These are phyloP conservation scores for Hemerocallis citrina DNA, from an alignment of 106 monocot species.

Conservation along the genomic window DNA sequence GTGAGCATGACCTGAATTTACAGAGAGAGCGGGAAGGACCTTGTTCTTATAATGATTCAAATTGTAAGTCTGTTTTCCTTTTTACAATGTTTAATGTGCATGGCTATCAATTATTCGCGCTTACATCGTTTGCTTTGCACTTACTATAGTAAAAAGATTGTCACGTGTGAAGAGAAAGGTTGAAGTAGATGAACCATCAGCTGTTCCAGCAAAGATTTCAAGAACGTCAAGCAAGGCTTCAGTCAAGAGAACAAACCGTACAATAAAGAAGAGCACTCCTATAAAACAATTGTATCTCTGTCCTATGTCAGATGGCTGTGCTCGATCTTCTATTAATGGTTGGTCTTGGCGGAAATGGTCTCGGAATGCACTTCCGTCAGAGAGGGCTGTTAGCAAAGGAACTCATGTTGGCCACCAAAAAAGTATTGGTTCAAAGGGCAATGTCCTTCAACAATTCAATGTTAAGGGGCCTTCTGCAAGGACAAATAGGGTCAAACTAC, in stretches of 20 bases:
- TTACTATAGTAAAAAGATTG: slow-evolving; percentile 16
- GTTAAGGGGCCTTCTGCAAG: slow-evolving; percentile 80
- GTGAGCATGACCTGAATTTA: slow-evolving; percentile 2
- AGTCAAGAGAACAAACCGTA: slow-evolving; percentile 22
- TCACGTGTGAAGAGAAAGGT: slow-evolving; percentile 40
- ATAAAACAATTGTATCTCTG: slow-evolving; percentile 34
- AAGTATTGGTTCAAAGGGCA: slow-evolving; percentile 11
- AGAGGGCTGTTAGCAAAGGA: slow-evolving; percentile 57
- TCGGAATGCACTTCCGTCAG: slow-evolving; percentile 58
- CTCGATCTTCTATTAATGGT: slow-evolving; percentile 77
- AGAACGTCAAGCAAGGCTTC: slow-evolving; percentile 9
- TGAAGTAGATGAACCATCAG: slow-evolving; percentile 8
- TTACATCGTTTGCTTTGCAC: background rate
- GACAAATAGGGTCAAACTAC: slow-evolving; percentile 84
- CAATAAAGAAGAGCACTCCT: slow-evolving; percentile 16
- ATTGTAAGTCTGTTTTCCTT: slow-evolving; percentile 22
- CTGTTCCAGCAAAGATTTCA: slow-evolving; percentile 16
- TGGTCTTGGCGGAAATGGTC: slow-evolving; percentile 97
- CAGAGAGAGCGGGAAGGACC: slow-evolving; percentile 5
- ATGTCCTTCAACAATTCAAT: slow-evolving; percentile 26
- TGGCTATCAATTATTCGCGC: slow-evolving; percentile 1
- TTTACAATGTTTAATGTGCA: background rate
- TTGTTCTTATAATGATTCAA: slow-evolving; percentile 4
- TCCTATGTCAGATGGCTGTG: slow-evolving; percentile 78
- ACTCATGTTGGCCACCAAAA: slow-evolving; percentile 3